Evolutionary conservation across 768 basidiomycete genomes (phyloP), one percentile per base, ranked within the genome.

Genomic region (Amanita brunnescens): DNA sequence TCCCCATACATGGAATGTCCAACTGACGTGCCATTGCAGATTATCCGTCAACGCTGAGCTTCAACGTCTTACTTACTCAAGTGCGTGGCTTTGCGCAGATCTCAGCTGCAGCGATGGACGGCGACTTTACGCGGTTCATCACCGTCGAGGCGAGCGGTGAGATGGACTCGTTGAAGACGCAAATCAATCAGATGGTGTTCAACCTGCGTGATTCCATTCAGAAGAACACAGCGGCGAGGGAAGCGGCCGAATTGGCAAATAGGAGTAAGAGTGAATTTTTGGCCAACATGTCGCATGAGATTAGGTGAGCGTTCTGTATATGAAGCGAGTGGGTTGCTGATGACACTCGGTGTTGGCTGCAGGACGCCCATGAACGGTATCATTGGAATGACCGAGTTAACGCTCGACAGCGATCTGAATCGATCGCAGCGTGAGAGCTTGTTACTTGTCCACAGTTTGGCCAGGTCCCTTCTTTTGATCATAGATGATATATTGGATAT

Each of bases 311-410:
- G n/a, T n/a, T 54, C 13, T 41, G 30, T 47, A 16, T n/a, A 29
- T 14, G 12, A 2, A 3, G 9, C 12, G 32, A 32, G 45, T n/a
- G 45, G 33, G 45, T 35, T 40, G 16, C 30, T 47, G 32, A 47
- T 34, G 26, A 20, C 12, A 34, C 33, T 34, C 23, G 32, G 29
- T 16, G 34, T 37, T 24, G 34, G 45, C 50, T n/a, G 16, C 62
- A 92, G 95, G 64, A 98, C 96, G 20, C 96, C 96, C 0, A 99
- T 98, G 95, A 99, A 98, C 63, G 95, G 96, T 62, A 99, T 99
- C 66, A 98, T 99, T 58, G 95, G 95, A n/a, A 93, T 99, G 93
- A 99, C 95, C 21, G 93, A 95, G 67, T 70, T 99, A 52, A 97
- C 96, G 8, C 81, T 99, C 18, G 96, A 99, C 62, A 92, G 88